Evolutionary conservation across 2,329 filamentous ascomycete genomes (phyloP), one percentile per base, ranked within the genome.

Genomic region (Fusarium clavum): DNA sequence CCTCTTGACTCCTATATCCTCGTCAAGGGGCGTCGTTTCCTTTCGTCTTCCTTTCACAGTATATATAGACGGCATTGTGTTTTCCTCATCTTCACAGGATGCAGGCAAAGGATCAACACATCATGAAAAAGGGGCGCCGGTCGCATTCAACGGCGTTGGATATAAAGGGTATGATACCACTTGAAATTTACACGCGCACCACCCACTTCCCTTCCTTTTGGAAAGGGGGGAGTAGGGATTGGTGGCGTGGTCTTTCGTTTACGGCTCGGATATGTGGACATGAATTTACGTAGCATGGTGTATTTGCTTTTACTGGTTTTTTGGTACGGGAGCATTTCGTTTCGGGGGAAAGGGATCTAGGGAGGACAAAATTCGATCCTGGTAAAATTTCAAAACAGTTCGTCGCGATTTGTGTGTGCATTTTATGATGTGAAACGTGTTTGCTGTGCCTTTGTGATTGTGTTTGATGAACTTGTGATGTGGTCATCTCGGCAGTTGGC

Each of bases 91-190:
- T 58, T 41, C 29, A 27, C n/a, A 18, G 30, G 38, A 51, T 59
- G 59, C 38, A 62, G 62, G 56, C 41, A 55, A 40, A 49, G 38
- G 61, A 52, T 61, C 46, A 51, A 59, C 56, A 60, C 52, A 60
- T 38, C 45, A 25, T 25, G 38, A 62, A 57, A 62, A 64, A 61
- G 63, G 72, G 63, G 66, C 62, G 64, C 68, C 69, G 64, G 69
- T 57, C 70, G 69, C 73, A 75, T 71, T 73, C 62, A 64, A 74
- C 60, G 73, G 73, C 72, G 73, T 75, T 75, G 73, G 73, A 75
- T 75, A 75, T 56, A 72, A 45, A 55, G 41, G 34, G 25, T 38
- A 43, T 52, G 49, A 75, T 75, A 75, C 73, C 73, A 75, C 56
- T 71, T 72, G 69, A 53, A 61, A 61, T 66, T 64, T 57, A 24